phyloP scores from a whole-genome alignment of 352 stramenopile species.

The Globisporangium spiculum region DNA sequence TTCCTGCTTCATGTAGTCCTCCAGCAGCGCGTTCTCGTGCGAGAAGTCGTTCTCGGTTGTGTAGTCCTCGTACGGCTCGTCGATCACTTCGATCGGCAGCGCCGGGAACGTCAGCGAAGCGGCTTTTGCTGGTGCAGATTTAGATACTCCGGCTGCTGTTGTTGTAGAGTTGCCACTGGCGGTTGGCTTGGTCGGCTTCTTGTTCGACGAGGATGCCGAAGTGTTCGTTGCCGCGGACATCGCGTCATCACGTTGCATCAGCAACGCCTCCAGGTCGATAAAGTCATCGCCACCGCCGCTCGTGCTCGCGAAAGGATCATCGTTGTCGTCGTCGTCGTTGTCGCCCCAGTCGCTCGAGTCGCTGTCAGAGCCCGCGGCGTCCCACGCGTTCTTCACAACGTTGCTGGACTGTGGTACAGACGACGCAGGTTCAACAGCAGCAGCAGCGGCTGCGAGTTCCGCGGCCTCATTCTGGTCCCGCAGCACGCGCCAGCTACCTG shows the following conservation, averaged over 20 bases:
- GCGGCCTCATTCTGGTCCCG: slow-evolving; percentile 42
- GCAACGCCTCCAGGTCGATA: slow-evolving; percentile 60
- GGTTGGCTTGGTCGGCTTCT: not conserved
- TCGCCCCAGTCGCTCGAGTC: slow-evolving; percentile 79
- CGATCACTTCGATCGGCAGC: slow-evolving; percentile 65
- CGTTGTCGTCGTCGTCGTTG: slow-evolving; percentile 36
- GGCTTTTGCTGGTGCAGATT: not conserved
- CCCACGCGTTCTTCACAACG: slow-evolving; percentile 23
- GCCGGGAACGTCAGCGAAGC: slow-evolving; percentile 43
- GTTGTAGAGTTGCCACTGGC: not conserved
- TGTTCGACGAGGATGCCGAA: slow-evolving; percentile 14
- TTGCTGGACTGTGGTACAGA: slow-evolving; percentile 11
- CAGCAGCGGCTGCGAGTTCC: slow-evolving; percentile 4
- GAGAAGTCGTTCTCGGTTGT: slow-evolving; percentile 57
- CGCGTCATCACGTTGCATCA: slow-evolving; percentile 69
- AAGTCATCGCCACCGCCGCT: slow-evolving; percentile 19
- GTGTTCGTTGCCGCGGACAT: slow-evolving; percentile 31
- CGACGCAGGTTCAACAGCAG: not conserved
- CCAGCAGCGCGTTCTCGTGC: slow-evolving; percentile 69
- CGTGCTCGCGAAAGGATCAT: slow-evolving; percentile 11
- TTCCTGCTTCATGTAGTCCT: slow-evolving; percentile 79
- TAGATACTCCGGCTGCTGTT: not conserved
- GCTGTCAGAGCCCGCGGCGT: slow-evolving; percentile 25
- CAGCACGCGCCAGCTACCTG: slow-evolving; percentile 73
- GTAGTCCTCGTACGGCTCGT: slow-evolving; percentile 76